These are phyloP conservation scores for Tetradesmus obliquus DNA, from an alignment of 139 green algal species.

Conservation along the genomic window DNA sequence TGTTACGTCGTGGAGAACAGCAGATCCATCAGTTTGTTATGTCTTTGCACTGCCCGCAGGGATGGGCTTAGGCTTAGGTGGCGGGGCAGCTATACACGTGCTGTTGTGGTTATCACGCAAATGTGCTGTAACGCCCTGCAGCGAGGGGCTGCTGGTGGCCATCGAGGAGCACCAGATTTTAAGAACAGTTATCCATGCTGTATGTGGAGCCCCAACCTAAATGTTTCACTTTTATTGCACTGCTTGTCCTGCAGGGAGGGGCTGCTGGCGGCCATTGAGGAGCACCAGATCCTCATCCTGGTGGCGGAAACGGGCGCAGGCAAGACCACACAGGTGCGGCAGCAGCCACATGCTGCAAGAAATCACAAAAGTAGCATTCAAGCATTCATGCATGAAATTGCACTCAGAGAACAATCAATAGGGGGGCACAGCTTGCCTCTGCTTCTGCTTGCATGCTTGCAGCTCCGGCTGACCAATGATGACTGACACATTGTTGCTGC, in stretches of 20 bases:
- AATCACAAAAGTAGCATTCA: constrained; percentile 52
- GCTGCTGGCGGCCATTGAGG: constrained; percentile 87
- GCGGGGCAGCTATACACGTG: no score
- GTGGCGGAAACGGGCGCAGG: constrained; percentile 96
- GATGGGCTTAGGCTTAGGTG: no score
- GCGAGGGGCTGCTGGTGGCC: constrained; percentile 84
- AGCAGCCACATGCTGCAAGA: constrained; percentile 44
- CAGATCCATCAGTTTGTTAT: no score
- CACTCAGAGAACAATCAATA: neutral
- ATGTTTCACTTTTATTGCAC: no score
- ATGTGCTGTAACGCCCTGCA: constrained; percentile 16
- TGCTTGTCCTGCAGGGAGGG: constrained; percentile 59
- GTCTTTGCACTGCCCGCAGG: no score
- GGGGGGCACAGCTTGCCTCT: neutral
- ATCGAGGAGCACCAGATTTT: constrained; percentile 93
- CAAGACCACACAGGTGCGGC: constrained; percentile 92
- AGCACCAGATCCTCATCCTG: constrained; percentile 96
- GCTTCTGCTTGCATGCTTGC: neutral
- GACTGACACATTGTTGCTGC: neutral
- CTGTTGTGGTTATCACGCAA: no score
- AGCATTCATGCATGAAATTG: neutral
- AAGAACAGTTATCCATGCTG: constrained; percentile 23
- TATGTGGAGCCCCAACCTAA: no score
- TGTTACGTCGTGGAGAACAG: no score
- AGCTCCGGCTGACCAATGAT: no score